phyloP scores from a whole-genome alignment of 164 flowering plant genomes.

The Houttuynia cordata region DNA sequence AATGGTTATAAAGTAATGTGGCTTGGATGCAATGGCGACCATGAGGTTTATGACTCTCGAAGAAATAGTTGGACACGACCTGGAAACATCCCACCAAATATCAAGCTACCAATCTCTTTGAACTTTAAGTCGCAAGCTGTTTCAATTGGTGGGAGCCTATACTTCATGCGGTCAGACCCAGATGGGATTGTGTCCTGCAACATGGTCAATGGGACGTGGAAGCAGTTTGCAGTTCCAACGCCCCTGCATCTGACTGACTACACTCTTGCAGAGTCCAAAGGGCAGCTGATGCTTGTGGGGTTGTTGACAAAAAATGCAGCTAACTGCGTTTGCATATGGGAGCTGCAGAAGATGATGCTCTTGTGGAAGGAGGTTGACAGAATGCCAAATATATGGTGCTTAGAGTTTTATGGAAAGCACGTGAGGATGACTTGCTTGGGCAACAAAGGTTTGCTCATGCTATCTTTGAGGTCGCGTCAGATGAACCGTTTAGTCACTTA shows the following conservation, averaged over 20 bases:
- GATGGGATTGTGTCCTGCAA: slow-evolving; percentile 78
- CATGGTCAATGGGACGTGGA: slow-evolving; percentile 63
- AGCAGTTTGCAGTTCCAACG: slow-evolving; percentile 59
- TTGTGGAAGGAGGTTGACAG: slow-evolving; percentile 99
- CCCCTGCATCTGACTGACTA: slow-evolving; percentile 61
- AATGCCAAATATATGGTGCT: slow-evolving; percentile 99
- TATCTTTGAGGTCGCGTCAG: slow-evolving; percentile 68
- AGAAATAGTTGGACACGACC: slow-evolving; percentile 61
- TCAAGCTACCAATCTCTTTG: slow-evolving; percentile 64
- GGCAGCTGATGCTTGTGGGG: slow-evolving; percentile 81
- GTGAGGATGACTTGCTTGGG: slow-evolving; percentile 93
- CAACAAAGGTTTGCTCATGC: slow-evolving; percentile 80
- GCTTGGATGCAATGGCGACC: slow-evolving; percentile 74
- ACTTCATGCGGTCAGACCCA: slow-evolving; percentile 81
- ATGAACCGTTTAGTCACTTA: slow-evolving; percentile 81
- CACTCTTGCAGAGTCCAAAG: slow-evolving; percentile 71
- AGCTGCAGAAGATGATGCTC: slow-evolving; percentile 96
- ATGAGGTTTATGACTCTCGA: slow-evolving; percentile 71
- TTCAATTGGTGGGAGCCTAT: slow-evolving; percentile 32
- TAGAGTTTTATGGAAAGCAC: slow-evolving; percentile 98
- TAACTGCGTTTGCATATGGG: slow-evolving; percentile 97
- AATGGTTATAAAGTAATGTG: slow-evolving; percentile 77
- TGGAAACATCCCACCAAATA: slow-evolving; percentile 51
- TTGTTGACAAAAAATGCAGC: slow-evolving; percentile 88
- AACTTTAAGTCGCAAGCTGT: slow-evolving; percentile 73